phyloP scores from a whole-genome alignment of 257 asterid species.

The Nicotiana paniculata region DNA sequence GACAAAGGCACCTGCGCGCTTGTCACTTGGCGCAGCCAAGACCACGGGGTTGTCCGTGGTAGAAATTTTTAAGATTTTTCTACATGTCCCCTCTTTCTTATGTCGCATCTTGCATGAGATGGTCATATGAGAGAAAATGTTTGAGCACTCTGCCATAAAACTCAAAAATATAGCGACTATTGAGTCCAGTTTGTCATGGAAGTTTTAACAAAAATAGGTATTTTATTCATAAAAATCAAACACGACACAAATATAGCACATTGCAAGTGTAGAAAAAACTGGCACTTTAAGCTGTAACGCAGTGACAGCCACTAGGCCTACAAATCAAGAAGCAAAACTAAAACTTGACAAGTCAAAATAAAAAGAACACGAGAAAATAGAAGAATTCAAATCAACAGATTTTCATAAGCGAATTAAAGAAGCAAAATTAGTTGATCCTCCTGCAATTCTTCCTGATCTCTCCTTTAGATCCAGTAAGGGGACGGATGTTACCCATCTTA shows the following conservation, averaged over 20 bases:
- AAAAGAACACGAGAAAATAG: neutral
- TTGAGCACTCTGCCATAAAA: too few species aligned
- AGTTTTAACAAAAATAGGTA: neutral
- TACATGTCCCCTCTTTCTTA: too few species aligned
- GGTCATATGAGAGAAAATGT: too few species aligned
- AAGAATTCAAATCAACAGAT: neutral
- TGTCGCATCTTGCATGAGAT: too few species aligned
- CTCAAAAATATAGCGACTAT: too few species aligned
- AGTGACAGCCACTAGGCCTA: neutral
- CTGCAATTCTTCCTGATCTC: constrained; percentile 82
- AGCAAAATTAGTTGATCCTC: constrained; percentile 31
- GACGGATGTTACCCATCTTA: constrained; percentile 70
- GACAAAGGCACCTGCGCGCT: too few species aligned
- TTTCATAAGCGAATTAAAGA: neutral
- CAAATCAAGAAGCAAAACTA: neutral
- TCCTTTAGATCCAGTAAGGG: constrained; percentile 72
- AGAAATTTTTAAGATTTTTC: too few species aligned
- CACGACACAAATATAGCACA: neutral
- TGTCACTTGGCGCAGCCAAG: too few species aligned
- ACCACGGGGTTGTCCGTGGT: too few species aligned
- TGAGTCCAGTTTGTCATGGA: neutral
- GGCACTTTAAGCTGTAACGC: neutral
- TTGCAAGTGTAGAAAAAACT: neutral
- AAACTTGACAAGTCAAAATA: neutral
- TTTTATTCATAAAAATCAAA: neutral